Evolutionary conservation across 495 filamentous ascomycete genomes (phyloP).

Genomic region (Oidiodendron maius): DNA sequence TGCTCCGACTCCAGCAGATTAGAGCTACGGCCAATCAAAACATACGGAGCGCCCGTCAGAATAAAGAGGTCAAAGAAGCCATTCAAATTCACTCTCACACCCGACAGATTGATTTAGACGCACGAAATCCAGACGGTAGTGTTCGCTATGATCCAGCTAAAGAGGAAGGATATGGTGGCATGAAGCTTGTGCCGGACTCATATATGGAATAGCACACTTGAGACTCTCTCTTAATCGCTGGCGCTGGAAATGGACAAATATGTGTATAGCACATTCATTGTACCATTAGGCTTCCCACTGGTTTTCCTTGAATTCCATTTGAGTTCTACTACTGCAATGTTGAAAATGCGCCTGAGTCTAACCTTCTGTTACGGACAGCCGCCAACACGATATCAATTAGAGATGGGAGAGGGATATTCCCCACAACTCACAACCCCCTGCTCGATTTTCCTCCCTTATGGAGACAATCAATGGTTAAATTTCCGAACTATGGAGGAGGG

Average conservation of each 20-base stretch:
- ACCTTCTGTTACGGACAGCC: too few species aligned
- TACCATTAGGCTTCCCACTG: background rate
- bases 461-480: too few species aligned
- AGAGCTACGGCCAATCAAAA: conserved; percentile 8
- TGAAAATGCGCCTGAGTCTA: too few species aligned
- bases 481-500: too few species aligned
- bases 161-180: conserved; percentile 14
- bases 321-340: too few species aligned
- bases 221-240: background rate
- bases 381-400: too few species aligned
- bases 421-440: too few species aligned
- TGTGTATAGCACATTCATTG: background rate
- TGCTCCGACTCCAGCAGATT: conserved; percentile 17
- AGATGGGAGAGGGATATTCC: too few species aligned
- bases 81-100: background rate
- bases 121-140: background rate
- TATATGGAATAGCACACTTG: conserved; percentile 4
- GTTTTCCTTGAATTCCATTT: background rate
- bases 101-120: background rate
- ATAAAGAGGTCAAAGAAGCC: conserved; percentile 1
- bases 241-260: background rate
- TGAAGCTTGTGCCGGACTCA: conserved; percentile 14
- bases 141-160: background rate
- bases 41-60: conserved; percentile 8
- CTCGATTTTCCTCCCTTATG: too few species aligned